Percentiles rank a stretch among this genome's conserved stretches.
phyloP scores from a whole-genome alignment of 495 filamentous ascomycete species.

The Aspergillus sclerotioniger region DNA sequence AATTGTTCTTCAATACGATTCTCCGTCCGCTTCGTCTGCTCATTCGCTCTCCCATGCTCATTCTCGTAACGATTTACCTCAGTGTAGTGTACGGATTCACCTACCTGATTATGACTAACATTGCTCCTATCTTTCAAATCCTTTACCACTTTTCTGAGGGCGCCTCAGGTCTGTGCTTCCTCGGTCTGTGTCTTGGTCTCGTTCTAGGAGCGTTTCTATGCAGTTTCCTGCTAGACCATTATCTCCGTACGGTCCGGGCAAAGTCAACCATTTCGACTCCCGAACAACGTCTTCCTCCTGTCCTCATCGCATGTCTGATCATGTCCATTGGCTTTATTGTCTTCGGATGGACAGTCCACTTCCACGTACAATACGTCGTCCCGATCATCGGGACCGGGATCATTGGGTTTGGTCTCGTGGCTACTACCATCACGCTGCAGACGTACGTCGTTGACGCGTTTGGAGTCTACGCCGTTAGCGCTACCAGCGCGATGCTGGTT shows the following conservation, averaged over 20 bases:
- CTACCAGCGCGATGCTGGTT: neutral
- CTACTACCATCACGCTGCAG: neutral
- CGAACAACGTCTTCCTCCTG: neutral
- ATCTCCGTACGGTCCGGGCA: neutral
- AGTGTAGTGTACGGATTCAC: neutral
- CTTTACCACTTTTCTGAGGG: no score
- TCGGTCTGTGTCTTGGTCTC: no score
- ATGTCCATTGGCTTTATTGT: neutral
- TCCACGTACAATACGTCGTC: neutral
- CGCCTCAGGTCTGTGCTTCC: no score
- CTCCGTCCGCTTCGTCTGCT: neutral
- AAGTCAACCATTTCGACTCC: neutral
- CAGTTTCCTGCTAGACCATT: no score
- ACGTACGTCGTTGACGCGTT: constrained; percentile 1
- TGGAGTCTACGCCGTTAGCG: neutral
- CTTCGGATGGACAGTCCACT: neutral
- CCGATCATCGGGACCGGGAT: neutral
- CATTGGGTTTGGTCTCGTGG: neutral
- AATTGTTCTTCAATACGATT: neutral
- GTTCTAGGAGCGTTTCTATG: neutral
- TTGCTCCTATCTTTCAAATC: neutral
- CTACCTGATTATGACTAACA: no score
- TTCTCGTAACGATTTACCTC: neutral
- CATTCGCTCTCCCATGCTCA: constrained; percentile 1
- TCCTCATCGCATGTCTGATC: neutral